A percentile compares a stretch with the other conserved stretches of the same genome.
phyloP scores from a whole-genome alignment of 495 filamentous ascomycete genomes.

The Hypoxylon fragiforme region DNA sequence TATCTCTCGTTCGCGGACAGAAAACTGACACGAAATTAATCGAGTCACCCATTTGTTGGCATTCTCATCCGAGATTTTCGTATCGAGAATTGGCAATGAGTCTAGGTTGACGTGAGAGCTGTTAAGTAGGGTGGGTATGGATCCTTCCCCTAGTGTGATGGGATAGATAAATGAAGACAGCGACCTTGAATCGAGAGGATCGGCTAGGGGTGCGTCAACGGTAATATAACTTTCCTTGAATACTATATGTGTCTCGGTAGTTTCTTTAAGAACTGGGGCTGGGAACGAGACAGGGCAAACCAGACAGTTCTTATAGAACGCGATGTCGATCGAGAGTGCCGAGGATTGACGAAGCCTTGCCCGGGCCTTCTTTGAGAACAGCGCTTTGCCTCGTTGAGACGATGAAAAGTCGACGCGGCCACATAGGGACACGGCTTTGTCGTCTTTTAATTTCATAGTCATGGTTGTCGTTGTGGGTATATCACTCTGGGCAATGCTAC shows the following conservation, averaged over 20 bases:
- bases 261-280: constrained; percentile 41
- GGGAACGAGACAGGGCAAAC: constrained; percentile 43
- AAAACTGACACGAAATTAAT: constrained; percentile 43
- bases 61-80: constrained; percentile 25
- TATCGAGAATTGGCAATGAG: constrained; percentile 44
- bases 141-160: constrained; percentile 7
- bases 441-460: constrained; percentile 18
- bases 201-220: constrained; percentile 43
- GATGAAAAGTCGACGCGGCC: constrained; percentile 36
- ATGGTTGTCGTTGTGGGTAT: constrained; percentile 1
- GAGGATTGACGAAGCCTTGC: constrained; percentile 38
- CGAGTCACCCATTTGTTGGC: constrained; percentile 41
- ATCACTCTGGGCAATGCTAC: background rate
- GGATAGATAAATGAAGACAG: constrained; percentile 39
- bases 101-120: constrained; percentile 48
- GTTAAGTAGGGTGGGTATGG: constrained; percentile 40
- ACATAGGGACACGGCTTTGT: constrained; percentile 25
- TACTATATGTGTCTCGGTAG: constrained; percentile 46
- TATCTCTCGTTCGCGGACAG: constrained; percentile 44
- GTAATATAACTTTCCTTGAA: constrained; percentile 53
- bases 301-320: constrained; percentile 28
- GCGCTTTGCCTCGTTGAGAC: constrained; percentile 25
- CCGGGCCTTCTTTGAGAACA: constrained; percentile 37
- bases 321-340: constrained; percentile 40
- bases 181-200: constrained; percentile 28